Percentiles rank a stretch among this genome's conserved stretches.
These are phyloP conservation scores for Camellia japonica DNA, from an alignment of 148 eudicot genomes.

Conservation along the genomic window DNA sequence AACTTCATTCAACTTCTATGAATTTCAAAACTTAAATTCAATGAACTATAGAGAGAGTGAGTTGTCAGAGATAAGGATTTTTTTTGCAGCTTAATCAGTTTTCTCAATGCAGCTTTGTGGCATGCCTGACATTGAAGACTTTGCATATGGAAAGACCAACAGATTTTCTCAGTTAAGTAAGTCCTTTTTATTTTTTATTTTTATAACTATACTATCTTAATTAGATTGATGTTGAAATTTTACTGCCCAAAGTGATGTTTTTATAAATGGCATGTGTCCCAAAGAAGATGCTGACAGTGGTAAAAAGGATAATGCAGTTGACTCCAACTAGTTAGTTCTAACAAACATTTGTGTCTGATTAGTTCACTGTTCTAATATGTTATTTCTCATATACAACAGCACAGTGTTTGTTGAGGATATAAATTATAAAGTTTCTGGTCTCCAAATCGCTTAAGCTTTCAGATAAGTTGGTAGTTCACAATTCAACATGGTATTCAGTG, in stretches of 20 bases:
- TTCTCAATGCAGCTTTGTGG: slow-evolving; percentile 31
- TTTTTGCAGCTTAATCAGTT: neutral
- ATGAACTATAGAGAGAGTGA: neutral
- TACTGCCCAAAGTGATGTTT: neutral
- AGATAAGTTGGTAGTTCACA: too few species aligned
- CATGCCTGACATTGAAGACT: slow-evolving; percentile 85
- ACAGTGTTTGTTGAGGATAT: too few species aligned
- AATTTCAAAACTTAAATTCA: neutral
- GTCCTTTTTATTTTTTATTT: slow-evolving; percentile 13
- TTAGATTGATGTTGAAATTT: neutral
- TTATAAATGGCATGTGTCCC: neutral
- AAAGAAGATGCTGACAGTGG: neutral
- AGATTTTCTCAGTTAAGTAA: slow-evolving; percentile 40
- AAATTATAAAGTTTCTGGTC: too few species aligned
- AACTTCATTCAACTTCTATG: neutral
- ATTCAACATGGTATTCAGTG: too few species aligned
- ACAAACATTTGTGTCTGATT: too few species aligned
- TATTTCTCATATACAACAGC: neutral
- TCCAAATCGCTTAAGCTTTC: too few species aligned
- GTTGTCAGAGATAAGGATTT: neutral
- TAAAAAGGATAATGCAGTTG: neutral
- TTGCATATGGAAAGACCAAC: slow-evolving; percentile 43
- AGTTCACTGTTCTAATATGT: neutral
- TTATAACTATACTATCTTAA: neutral
- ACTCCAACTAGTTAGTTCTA: neutral